A percentile compares a stretch with the other conserved stretches of the same genome.
These are phyloP conservation scores for Fraxinus cuspidata DNA, from an alignment of 257 asterid genomes.

Conservation along the genomic window DNA sequence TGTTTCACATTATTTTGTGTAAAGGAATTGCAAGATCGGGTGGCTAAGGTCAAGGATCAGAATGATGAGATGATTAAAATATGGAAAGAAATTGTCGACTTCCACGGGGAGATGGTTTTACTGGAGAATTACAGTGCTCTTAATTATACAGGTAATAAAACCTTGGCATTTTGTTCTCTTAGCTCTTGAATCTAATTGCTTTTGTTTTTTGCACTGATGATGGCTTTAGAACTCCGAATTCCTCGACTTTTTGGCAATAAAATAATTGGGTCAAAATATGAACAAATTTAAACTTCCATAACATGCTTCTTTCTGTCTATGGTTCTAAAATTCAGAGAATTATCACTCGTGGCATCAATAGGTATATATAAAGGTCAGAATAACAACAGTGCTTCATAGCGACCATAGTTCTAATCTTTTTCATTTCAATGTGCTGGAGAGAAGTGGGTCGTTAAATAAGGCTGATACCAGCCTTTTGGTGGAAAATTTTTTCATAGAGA, in stretches of 20 bases:
- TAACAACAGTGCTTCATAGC: background rate
- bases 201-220: background rate
- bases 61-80: constrained; percentile 70
- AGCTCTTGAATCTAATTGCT: background rate
- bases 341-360: background rate
- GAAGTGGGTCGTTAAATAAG: background rate
- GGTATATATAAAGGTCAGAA: background rate
- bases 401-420: background rate
- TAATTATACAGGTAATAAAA: constrained; percentile 71
- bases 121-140: constrained; percentile 94
- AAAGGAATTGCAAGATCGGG: constrained; percentile 84
- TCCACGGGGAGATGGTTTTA: constrained; percentile 95
- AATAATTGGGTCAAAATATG: background rate
- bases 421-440: background rate
- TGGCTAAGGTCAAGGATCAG: constrained; percentile 54
- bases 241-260: background rate
- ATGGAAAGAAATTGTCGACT: constrained; percentile 81
- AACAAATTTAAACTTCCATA: background rate
- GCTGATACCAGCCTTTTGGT: background rate
- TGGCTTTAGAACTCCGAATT: background rate
- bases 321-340: background rate
- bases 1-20: constrained; percentile 1
- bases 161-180: background rate
- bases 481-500: too few species aligned
- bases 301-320: background rate